Evolutionary conservation across 768 basidiomycete species (phyloP), one percentile per base, ranked within the genome.

Genomic region (Tricholoma terreum): DNA sequence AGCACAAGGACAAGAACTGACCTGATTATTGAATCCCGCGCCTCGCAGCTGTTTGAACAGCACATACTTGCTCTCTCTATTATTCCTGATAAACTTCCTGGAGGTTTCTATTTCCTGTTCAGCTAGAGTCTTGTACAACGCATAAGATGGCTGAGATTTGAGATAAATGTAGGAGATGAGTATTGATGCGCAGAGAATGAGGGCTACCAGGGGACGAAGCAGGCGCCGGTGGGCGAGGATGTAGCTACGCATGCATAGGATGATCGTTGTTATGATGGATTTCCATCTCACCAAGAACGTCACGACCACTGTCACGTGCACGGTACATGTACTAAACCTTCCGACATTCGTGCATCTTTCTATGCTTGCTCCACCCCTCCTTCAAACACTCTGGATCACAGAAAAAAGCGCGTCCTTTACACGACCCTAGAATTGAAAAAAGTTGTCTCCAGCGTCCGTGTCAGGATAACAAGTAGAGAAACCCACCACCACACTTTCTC

Each of bases 1-100:
- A 53, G 33, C 45, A 50, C 35, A 22, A 30, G 52, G 3, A 57
- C 6, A 50, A n/a, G 6, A 15, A 59, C 66, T 19, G 45, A 75
- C 79, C 66, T 81, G 78, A 55, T 79, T 81, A 52, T 79, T 80
- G 58, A 81, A 81, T 1, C 79, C 80, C 22, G 77, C 78, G 6
- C 79, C 80, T 49, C 76, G 75, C 15, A 79, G 68, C 58, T 80
- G 80, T 56, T 69, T 73, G 58, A 79, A 80, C 50, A 72, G 61
- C 2, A 80, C 78, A 64, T 73, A 79, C 65, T 71, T 76, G 31
- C 65, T 65, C 10, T 67, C 62, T 33, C 58, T 57, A 27, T 66
- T 58, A 50, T 67, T 69, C 46, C 67, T 59, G 22, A 67, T 64
- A 21, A 73, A 53, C 22, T 60, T 60, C 27, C 67, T 65, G 5